Percentiles rank a stretch among this genome's conserved stretches.
phyloP scores from a whole-genome alignment of 2,329 filamentous ascomycete species.

The Tolypocladium ophioglossoides region DNA sequence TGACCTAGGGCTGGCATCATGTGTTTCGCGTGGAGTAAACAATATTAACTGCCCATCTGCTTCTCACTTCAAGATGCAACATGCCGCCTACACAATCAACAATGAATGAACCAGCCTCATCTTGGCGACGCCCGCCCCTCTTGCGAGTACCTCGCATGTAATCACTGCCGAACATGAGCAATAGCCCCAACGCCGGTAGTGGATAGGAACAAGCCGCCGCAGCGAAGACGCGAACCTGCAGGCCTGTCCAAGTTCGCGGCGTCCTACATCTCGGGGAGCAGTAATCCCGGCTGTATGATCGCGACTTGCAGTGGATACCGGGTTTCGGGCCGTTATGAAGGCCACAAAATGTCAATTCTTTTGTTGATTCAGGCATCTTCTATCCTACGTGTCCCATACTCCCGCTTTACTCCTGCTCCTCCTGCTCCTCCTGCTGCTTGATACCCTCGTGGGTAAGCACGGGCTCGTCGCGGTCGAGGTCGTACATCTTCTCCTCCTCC shows the following conservation, averaged over 20 bases:
- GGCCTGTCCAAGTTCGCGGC: background rate
- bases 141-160: background rate
- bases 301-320: too few species aligned
- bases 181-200: background rate
- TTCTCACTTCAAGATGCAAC: background rate
- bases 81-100: background rate
- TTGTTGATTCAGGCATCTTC: background rate
- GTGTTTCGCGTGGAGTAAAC: background rate
- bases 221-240: too few species aligned
- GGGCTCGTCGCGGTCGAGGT: slow-evolving; percentile 24
- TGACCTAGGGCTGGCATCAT: background rate
- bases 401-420: background rate
- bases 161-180: background rate
- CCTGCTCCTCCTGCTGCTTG: background rate
- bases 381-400: background rate
- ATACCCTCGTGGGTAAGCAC: background rate
- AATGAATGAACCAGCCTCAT: background rate
- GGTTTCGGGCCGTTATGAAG: too few species aligned
- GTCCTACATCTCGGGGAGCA: background rate
- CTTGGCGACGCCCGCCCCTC: too few species aligned
- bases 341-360: background rate
- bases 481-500: slow-evolving; percentile 27
- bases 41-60: background rate
- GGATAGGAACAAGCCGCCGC: background rate
- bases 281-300: background rate